phyloP scores from a whole-genome alignment of 192 early-diverging fungal genomes.

The Dissophora globulifera region DNA sequence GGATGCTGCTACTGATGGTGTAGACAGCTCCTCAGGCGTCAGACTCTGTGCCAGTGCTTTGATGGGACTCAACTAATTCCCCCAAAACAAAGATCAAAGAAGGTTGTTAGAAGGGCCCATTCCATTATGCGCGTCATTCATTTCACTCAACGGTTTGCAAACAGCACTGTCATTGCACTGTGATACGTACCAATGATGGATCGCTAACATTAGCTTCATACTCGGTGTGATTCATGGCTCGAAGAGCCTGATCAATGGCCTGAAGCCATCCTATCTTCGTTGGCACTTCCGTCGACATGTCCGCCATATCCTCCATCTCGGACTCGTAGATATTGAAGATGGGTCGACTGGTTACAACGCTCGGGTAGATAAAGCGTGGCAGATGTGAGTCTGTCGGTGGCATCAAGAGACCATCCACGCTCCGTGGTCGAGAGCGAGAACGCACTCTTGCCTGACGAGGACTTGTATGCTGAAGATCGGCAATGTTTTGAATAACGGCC shows the following conservation, averaged over 20 bases:
- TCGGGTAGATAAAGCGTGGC: slow-evolving; percentile 21
- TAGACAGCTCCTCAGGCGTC: slow-evolving; percentile 4
- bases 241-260: slow-evolving; percentile 24
- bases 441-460: not conserved
- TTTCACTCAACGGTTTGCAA: no score
- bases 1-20: not conserved
- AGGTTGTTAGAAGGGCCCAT: not conserved
- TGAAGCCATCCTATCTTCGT: slow-evolving; percentile 28
- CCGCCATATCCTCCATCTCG: slow-evolving; percentile 38
- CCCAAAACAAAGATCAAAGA: not conserved
- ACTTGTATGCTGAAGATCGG: slow-evolving; percentile 19
- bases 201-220: not conserved
- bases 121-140: not conserved
- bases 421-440: slow-evolving; percentile 2
- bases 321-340: slow-evolving; percentile 50
- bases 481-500: slow-evolving; percentile 44
- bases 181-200: slow-evolving; percentile 13
- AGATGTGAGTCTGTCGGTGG: not conserved
- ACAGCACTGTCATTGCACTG: no score
- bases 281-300: slow-evolving; percentile 21
- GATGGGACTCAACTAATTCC: slow-evolving; percentile 1
- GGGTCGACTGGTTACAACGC: slow-evolving; percentile 20
- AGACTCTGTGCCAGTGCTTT: slow-evolving; percentile 16
- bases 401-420: slow-evolving; percentile 2
- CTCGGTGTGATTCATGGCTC: not conserved